Evolutionary conservation across 306 rosid genomes (phyloP).

Genomic region (Citrullus mucosospermus): DNA sequence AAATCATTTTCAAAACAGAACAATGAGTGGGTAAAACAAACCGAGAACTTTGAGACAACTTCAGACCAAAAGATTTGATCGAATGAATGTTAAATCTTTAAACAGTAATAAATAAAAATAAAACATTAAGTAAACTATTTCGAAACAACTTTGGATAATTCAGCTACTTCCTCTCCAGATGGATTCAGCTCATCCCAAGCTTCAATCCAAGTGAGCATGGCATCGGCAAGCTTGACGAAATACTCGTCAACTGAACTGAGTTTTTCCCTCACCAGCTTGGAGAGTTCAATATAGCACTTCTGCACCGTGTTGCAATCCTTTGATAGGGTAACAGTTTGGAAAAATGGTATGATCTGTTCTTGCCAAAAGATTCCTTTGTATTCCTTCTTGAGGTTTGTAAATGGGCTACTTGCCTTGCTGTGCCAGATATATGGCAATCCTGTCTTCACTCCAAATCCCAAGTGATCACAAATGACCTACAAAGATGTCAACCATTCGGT

Average conservation of each 20-base stretch:
- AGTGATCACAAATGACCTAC: conserved; percentile 70
- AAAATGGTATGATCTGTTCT: conserved; percentile 71
- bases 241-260: conserved; percentile 67
- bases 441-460: conserved; percentile 75
- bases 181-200: conserved; percentile 74
- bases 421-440: conserved; percentile 87
- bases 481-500: not conserved
- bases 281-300: conserved; percentile 66
- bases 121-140: not conserved
- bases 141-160: conserved; percentile 4
- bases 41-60: not conserved
- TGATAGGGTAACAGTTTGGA: conserved; percentile 49
- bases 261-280: conserved; percentile 63
- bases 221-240: conserved; percentile 60
- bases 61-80: conserved; percentile 17
- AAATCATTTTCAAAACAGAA: not conserved
- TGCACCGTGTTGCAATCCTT: conserved; percentile 63
- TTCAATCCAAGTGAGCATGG: conserved; percentile 80
- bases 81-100: not conserved
- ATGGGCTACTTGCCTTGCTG: conserved; percentile 84
- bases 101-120: not conserved
- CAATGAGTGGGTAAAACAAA: not conserved
- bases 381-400: conserved; percentile 74
- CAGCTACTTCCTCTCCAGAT: conserved; percentile 22
- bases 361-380: conserved; percentile 88